Evolutionary conservation across 2,329 filamentous ascomycete genomes (phyloP).

Genomic region (Fusarium sp.): DNA sequence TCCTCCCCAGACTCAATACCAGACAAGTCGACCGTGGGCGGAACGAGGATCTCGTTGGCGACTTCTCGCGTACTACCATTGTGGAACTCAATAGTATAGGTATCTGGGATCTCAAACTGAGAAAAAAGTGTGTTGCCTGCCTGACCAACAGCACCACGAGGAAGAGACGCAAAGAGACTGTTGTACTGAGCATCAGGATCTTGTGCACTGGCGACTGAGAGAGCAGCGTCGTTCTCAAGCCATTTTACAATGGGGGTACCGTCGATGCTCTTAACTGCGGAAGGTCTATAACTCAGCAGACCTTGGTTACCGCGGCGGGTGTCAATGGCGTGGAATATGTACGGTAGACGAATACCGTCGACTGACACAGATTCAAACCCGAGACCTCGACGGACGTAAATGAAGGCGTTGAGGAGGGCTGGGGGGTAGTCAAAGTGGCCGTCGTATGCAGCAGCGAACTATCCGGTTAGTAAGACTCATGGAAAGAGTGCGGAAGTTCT

Average conservation of each 20-base stretch:
- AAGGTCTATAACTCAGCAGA: constrained; percentile 38
- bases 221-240: constrained; percentile 43
- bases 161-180: constrained; percentile 31
- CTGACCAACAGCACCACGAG: constrained; percentile 24
- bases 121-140: constrained; percentile 17
- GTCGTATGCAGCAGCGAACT: constrained; percentile 43
- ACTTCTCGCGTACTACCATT: constrained; percentile 36
- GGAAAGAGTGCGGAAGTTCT: background rate
- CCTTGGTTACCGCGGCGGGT: constrained; percentile 28
- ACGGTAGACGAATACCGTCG: constrained; percentile 33
- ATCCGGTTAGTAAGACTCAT: background rate
- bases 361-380: constrained; percentile 36
- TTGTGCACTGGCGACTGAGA: constrained; percentile 27
- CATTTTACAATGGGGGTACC: constrained; percentile 38
- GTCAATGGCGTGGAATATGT: constrained; percentile 39
- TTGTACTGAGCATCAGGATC: constrained; percentile 48
- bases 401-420: constrained; percentile 40
- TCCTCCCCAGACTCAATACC: constrained; percentile 41
- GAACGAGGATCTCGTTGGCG: constrained; percentile 30
- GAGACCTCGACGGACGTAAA: constrained; percentile 31
- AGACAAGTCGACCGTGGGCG: constrained; percentile 31
- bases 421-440: constrained; percentile 45
- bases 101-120: constrained; percentile 44
- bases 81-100: constrained; percentile 39
- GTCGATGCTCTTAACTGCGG: constrained; percentile 42